Evolutionary conservation across 2,329 filamentous ascomycete species (phyloP).

Genomic region (Escovopsis sp.): DNA sequence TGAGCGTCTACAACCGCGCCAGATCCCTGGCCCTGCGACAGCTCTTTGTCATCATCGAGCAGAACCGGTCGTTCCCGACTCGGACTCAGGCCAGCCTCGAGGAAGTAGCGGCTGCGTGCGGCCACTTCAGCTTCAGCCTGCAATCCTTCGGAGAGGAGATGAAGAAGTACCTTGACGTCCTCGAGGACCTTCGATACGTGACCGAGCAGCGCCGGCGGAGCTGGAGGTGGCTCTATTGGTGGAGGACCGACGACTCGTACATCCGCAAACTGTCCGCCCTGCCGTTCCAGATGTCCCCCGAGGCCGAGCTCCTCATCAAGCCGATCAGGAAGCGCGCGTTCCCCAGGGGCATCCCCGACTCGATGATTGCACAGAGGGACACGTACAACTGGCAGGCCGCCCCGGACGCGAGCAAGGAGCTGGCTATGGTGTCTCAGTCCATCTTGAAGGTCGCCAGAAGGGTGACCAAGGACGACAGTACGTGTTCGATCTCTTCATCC

Average conservation of each 20-base stretch:
- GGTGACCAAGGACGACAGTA: slow-evolving; percentile 34
- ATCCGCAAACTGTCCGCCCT: slow-evolving; percentile 6
- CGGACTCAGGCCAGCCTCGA: slow-evolving; percentile 75
- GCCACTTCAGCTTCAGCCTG: slow-evolving; percentile 80
- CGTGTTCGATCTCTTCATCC: slow-evolving; percentile 8
- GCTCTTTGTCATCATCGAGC: slow-evolving; percentile 61
- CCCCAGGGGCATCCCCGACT: slow-evolving; percentile 34
- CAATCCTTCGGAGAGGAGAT: slow-evolving; percentile 80
- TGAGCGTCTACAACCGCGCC: slow-evolving; percentile 57
- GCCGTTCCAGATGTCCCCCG: slow-evolving; percentile 12
- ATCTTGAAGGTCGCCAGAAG: slow-evolving; percentile 27
- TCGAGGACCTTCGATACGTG: slow-evolving; percentile 65
- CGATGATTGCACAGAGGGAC: slow-evolving; percentile 30
- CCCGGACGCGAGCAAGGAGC: slow-evolving; percentile 23
- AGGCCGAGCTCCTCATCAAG: slow-evolving; percentile 22
- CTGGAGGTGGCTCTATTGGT: slow-evolving; percentile 73
- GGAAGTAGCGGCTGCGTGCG: slow-evolving; percentile 82
- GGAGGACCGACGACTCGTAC: slow-evolving; percentile 26
- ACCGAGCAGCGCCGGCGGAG: slow-evolving; percentile 45
- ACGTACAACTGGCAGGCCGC: slow-evolving; percentile 35
- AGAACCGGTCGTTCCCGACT: slow-evolving; percentile 46
- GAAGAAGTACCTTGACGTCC: slow-evolving; percentile 58
- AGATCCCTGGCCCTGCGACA: slow-evolving; percentile 57
- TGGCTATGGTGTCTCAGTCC: slow-evolving; percentile 26
- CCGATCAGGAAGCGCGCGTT: slow-evolving; percentile 33